A percentile compares a stretch with the other conserved stretches of the same genome.
phyloP scores from a whole-genome alignment of 805 yeast species.

The Wickerhamiella slavikovae region DNA sequence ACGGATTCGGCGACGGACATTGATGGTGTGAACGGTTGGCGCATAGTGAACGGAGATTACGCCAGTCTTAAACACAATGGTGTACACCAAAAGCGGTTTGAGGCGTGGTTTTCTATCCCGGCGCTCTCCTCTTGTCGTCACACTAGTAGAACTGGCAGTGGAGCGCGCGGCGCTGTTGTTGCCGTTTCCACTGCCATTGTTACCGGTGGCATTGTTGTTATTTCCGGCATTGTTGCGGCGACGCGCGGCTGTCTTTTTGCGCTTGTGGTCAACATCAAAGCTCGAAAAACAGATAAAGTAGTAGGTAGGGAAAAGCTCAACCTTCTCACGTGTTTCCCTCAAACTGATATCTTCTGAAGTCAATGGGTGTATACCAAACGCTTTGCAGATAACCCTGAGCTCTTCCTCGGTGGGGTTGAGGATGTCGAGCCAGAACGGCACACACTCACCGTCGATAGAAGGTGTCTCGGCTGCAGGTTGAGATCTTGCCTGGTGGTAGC shows the following conservation, averaged over 20 bases:
- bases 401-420: conserved; percentile 90
- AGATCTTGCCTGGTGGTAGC: too few relatives aligned
- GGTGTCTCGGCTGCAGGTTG: background rate
- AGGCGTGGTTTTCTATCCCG: conserved; percentile 25
- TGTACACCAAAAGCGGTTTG: conserved; percentile 80
- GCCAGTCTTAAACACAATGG: conserved; percentile 77
- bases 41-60: conserved; percentile 85
- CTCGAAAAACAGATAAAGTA: conserved; percentile 81
- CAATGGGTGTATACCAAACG: conserved; percentile 89
- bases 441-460: conserved; percentile 16
- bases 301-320: conserved; percentile 76
- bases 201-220: too few relatives aligned
- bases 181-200: conserved; percentile 1
- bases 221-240: too few relatives aligned
- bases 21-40: conserved; percentile 90
- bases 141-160: background rate
- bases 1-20: conserved; percentile 84
- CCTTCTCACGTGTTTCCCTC: conserved; percentile 90
- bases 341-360: conserved; percentile 88
- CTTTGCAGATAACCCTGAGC: conserved; percentile 74
- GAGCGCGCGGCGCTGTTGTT: background rate
- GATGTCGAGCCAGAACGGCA: conserved; percentile 88
- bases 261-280: conserved; percentile 36
- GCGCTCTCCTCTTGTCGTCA: background rate
- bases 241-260: background rate